Evolutionary conservation across 805 yeast genomes (phyloP).

Genomic region (Schizosaccharomyces osmophilus): DNA sequence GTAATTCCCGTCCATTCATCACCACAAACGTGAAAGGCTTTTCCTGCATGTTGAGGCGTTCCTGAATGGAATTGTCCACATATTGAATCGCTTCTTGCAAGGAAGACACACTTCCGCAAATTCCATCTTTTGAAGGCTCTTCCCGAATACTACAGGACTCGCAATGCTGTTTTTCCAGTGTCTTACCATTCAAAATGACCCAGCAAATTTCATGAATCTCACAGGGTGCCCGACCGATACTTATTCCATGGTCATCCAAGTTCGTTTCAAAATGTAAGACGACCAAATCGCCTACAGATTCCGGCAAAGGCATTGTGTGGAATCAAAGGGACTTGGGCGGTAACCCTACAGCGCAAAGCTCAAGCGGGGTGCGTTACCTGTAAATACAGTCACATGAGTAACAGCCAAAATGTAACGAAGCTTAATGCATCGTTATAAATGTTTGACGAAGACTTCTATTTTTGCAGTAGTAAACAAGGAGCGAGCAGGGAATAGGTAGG

Average conservation of each 20-base stretch:
- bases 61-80: slow-evolving; percentile 25
- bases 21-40: slow-evolving; percentile 42
- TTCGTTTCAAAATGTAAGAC: not conserved
- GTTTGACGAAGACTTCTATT: no score
- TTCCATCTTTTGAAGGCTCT: not conserved
- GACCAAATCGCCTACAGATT: slow-evolving; percentile 1
- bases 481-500: no score
- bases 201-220: not conserved
- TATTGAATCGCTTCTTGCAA: slow-evolving; percentile 37
- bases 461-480: no score
- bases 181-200: not conserved
- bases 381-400: not conserved
- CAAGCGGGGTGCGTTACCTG: not conserved
- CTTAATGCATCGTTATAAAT: no score
- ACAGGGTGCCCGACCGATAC: not conserved
- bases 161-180: not conserved
- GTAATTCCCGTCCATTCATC: slow-evolving; percentile 40
- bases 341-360: not conserved
- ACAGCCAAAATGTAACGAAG: not conserved
- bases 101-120: slow-evolving; percentile 23
- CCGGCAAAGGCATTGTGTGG: not conserved
- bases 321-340: not conserved
- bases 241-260: not conserved
- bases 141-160: not conserved
- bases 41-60: slow-evolving; percentile 17